Evolutionary conservation across 768 basidiomycete species (phyloP), one percentile per base, ranked within the genome.

Genomic region (Hygrophoropsis aurantiaca): DNA sequence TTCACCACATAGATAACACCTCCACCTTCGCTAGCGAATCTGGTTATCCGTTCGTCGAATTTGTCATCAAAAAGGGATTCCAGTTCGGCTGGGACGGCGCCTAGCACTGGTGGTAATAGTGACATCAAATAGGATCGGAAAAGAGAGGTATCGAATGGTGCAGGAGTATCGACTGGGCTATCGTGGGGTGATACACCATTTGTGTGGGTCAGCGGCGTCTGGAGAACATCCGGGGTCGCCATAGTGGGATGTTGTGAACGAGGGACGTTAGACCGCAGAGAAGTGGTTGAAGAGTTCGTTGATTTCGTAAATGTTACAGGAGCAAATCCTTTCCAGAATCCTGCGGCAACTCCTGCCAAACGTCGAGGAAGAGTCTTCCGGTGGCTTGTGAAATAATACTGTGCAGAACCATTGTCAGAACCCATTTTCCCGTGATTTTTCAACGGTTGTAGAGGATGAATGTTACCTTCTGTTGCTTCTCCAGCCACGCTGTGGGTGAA

Each of bases 1-100:
- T 93, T 92, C 30, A 90, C 84, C 23, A 94, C 83, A 64, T 93
- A 94, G 37, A 93, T 71, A 23, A 85, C 87, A 11, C 80, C 87
- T 5, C 84, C 84, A 23, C 78, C 81, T 53, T 94, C 91, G 3
- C 73, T 70, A 7, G 88, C 84, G 68, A 93, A 94, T 46, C 84
- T 78, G 40, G 78, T 63, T 18, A 91, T 85, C 55, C 80, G 82
- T 53, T 88, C 89, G 46, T 85, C 78, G 52, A 90, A 94, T 20
- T 79, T 78, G 43, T 81, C 79, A 57, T 90, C 85, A 54, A 93
- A 84, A 27, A 88, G 60, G 0, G 78, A 70, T 30, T 84, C 75
- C 2, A 94, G 70, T 46, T 93, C 90, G 33, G 74, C 70, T 1
- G 73, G 73, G 10, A 70, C 59, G 2, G 89, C 84, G n/a, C 82